Evolutionary conservation across 2,329 filamentous ascomycete species (phyloP), one percentile per base, ranked within the genome.

Genomic region (Drechslerella stenobrocha): DNA sequence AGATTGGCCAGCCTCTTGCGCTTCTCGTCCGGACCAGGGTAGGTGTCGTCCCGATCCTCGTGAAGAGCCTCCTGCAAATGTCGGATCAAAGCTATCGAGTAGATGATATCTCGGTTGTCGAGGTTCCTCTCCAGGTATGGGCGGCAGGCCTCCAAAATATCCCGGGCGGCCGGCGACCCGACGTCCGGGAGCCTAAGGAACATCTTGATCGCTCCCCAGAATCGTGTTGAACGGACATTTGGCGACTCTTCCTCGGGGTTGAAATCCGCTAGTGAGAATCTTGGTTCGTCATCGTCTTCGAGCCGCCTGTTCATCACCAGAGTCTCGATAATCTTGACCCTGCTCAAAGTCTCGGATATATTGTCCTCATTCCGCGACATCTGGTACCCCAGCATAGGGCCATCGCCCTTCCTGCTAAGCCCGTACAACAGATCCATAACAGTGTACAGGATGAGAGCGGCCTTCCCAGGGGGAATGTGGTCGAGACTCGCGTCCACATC

Each of bases 241-340:
- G 63, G 63, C 0, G 55, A 69, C 34, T 61, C 55, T 8, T 69
- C 63, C 20, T 61, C 55, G 8, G 55, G 57, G 22, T 57, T 55
- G 47, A 60, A 52, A 20, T 60, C 55, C 9, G 55, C 50, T 18
- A 60, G 35, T 1, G 46, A 47, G 45, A 63, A 28, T n/a, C 63
- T 65, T 15, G 63, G n/a, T 28, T 77, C 78, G 47, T 81, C 79
- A 34, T 85, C 81, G 64, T 88, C 84, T 70, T 85, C 82, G 57
- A 93, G 76, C 60, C 84, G 83, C 24, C 86, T 84, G 48, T 89
- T 89, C 23, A 86, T 88, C 26, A 96, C 78, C 30, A 96, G 80
- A 3, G 84, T 81, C 74, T 95, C 88, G 50, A 96, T 82, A 22
- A 92, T 84, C 40, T 84, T 82, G 35, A 96, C 81, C 20, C 91